Percentiles rank a stretch among this genome's conserved stretches.
These are phyloP conservation scores for Retiboletus fuscus DNA, from an alignment of 1,284 basidiomycete genomes.

Conservation along the genomic window DNA sequence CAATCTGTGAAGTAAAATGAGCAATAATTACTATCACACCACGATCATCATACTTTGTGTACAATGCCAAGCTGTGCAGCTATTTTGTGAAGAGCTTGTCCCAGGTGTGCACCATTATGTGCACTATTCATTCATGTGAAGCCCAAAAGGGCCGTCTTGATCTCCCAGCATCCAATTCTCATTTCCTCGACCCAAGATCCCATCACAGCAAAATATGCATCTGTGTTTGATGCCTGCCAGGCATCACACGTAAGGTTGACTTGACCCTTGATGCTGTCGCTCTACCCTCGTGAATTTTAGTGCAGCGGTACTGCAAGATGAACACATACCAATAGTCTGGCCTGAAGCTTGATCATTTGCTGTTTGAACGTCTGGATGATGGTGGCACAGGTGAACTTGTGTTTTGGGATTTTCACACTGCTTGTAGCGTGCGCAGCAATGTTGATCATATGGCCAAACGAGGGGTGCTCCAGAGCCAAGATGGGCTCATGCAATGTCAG, in stretches of 20 bases:
- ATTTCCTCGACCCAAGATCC: slow-evolving; percentile 35
- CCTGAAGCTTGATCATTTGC: neutral
- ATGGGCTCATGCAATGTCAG: slow-evolving; percentile 38
- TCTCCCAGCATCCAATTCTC: too few relatives aligned
- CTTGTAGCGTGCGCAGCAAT: slow-evolving; percentile 36
- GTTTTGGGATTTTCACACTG: slow-evolving; percentile 36
- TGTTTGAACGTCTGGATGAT: slow-evolving; percentile 19
- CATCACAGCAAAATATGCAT: slow-evolving; percentile 36
- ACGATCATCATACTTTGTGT: too few relatives aligned
- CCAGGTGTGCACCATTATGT: slow-evolving; percentile 14
- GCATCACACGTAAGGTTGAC: slow-evolving; percentile 35
- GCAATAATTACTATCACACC: too few relatives aligned
- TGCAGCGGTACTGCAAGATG: neutral
- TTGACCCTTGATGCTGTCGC: neutral
- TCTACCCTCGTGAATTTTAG: neutral
- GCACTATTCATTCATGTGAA: slow-evolving; percentile 23
- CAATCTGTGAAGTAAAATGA: too few relatives aligned
- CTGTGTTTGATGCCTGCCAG: slow-evolving; percentile 33
- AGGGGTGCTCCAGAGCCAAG: slow-evolving; percentile 39
- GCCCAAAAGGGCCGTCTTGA: slow-evolving; percentile 18
- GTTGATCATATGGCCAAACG: slow-evolving; percentile 43
- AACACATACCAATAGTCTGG: too few relatives aligned
- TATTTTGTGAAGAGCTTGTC: slow-evolving; percentile 9
- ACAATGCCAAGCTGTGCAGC: neutral
- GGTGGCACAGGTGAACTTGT: neutral